Base-by-base conservation (phyloP, 2,329 filamentous ascomycete genomes). In the Aspergillus sp. region DNA sequence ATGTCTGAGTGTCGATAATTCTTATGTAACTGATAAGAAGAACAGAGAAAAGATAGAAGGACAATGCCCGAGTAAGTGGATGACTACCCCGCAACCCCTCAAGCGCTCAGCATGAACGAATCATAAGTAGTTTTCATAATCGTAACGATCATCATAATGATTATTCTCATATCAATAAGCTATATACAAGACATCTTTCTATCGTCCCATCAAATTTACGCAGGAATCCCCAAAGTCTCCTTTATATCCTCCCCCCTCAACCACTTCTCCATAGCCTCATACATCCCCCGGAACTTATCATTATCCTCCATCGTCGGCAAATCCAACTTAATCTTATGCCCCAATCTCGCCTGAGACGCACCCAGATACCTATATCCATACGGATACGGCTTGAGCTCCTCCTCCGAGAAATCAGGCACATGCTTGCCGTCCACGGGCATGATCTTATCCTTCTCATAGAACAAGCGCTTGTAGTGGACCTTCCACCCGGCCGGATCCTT, bases 361-460 rank as follows among this genome's bases (percentile, higher is more conserved):
- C 53, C 53, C 25, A 55, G 27, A 8, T 55, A 55, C 25, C 53
- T 39, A 13, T 55, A 55, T 8, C 53, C 53, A 36, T 55, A 55
- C n/a, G 53, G 53, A 25, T 55, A 55, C n/a, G 53, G 53, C 53
- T 47, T 21, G 2, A 55, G 39, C 11, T 55, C 53, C 39, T 55
- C 53, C 5, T 10, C 53, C 39, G 53, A 47, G 5, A 47, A 55
- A 1, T 55, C 53, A 2, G 53, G 53, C 25, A 55, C 53, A 32
- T 44, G 44, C 39, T 55, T 47, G 39, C 53, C 53, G 3, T 55
- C 53, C 32, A 55, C 53, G 5, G 53, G 53, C n/a, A 55, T 21
- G 53, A 47, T 55, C 53, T 55, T 55, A 19, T 55, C 53, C 39
- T 55, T 55, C 27, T 55, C 53, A 13, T 55, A 55, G 27, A 55